These are phyloP conservation scores for Wallacemonas sp. DNA, from an alignment of 208 protist species.

Conservation along the genomic window DNA sequence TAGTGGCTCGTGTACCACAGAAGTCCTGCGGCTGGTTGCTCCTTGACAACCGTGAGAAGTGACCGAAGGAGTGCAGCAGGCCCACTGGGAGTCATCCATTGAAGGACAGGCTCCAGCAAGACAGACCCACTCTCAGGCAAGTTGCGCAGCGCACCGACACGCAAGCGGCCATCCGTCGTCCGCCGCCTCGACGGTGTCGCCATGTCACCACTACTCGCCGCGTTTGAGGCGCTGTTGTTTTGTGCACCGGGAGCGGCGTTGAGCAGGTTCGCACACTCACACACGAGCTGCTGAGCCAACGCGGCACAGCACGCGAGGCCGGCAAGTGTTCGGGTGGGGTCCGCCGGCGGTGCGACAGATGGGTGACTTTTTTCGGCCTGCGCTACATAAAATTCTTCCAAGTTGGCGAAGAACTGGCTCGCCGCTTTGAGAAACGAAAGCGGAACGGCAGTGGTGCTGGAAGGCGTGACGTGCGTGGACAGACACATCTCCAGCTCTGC, in stretches of 20 bases:
- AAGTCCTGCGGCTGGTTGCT: conserved; percentile 25
- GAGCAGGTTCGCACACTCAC: conserved; percentile 22
- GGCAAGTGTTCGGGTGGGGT: conserved; percentile 23
- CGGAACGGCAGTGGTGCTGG: background rate
- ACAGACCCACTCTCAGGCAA: conserved; percentile 23
- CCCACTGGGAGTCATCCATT: conserved; percentile 45
- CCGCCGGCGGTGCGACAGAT: conserved; percentile 13
- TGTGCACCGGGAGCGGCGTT: too few species aligned
- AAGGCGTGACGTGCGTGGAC: background rate
- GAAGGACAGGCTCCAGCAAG: conserved; percentile 33
- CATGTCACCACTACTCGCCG: background rate
- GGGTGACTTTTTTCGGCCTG: conserved; percentile 23
- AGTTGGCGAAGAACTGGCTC: conserved; percentile 24
- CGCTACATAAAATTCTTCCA: conserved; percentile 43
- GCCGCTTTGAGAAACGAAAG: conserved; percentile 4
- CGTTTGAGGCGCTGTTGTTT: background rate
- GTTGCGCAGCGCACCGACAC: conserved; percentile 28
- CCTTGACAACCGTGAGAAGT: conserved; percentile 24
- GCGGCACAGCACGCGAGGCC: conserved; percentile 31
- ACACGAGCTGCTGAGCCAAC: conserved; percentile 28
- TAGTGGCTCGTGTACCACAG: conserved; percentile 46
- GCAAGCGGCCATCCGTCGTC: conserved; percentile 8
- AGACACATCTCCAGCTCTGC: background rate
- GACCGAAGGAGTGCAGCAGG: conserved; percentile 32
- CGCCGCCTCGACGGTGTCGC: background rate